Base-by-base conservation (phyloP, 1,284 basidiomycete genomes). In the Kalmanozyma brasiliensis region DNA sequence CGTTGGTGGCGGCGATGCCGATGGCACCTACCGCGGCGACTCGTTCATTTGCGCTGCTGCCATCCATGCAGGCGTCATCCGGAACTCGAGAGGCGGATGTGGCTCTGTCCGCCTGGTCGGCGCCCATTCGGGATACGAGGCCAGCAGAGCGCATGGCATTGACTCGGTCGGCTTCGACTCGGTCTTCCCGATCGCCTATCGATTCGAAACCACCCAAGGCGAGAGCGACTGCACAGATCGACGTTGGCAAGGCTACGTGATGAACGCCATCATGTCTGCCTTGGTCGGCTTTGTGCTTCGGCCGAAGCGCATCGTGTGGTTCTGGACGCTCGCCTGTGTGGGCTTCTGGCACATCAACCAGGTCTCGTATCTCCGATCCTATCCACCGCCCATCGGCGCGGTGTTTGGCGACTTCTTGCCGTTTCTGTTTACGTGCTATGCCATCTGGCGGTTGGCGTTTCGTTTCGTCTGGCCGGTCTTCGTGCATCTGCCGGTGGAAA, bases 331-430 rank as follows among this genome's bases (percentile, higher is more conserved):
- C 16, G 87, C 92, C 3, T 91, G 89, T 83, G 88, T 93, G 41
- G 92, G 92, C 0, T 94, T 88, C 80, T 94, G 92, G 92, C 92
- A 94, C 73, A 85, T 93, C 57, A 85, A 87, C 1, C 85, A 94
- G 23, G 91, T 91, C 71, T 91, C 90, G 2, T 90, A 93, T 77
- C 90, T 91, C 1, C 86, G 86, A 26, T 85, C 84, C 2, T 87
- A 86, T 22, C 73, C 70, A 10, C 69, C 59, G 11, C 65, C 61
- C 9, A 83, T 93, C 48, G 87, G 89, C 49, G 84, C 84, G 9
- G 90, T 88, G 3, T 91, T 93, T 69, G 87, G 86, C 24, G 87
- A 88, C 7, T 94, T 94, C 82, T 85, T 94, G 14, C 91, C 92
- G 0, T 83, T 87, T 0, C 84, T 94, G 19, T 94, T 93, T 74